A percentile compares a stretch with the other conserved stretches of the same genome.
Evolutionary conservation across 192 early-diverging fungal genomes (phyloP).

Genomic region (Chytriomyces hyalinus): DNA sequence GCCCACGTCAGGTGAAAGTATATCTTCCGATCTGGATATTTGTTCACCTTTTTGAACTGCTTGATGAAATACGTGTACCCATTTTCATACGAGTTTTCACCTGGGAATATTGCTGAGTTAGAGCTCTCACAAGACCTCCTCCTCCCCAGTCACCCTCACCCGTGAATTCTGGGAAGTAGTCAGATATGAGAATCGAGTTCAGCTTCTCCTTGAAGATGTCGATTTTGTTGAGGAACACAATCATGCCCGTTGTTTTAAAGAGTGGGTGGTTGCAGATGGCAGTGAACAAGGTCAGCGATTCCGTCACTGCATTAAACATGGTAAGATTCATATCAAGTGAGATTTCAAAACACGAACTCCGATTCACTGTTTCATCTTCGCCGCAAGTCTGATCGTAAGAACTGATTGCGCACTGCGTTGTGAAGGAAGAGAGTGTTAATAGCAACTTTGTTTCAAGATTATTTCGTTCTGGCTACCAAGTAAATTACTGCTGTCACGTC

Average conservation of each 20-base stretch:
- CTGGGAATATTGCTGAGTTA: background rate
- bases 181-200: conserved; percentile 43
- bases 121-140: background rate
- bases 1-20: conserved; percentile 61
- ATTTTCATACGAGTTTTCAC: conserved; percentile 45
- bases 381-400: conserved; percentile 62
- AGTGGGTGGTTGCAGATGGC: conserved; percentile 48
- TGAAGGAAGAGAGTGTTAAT: too few relatives aligned
- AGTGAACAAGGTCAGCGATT: conserved; percentile 40
- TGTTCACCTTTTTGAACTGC: conserved; percentile 45
- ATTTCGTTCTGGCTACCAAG: conserved; percentile 43
- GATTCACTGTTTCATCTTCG: conserved; percentile 59
- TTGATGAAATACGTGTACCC: conserved; percentile 50
- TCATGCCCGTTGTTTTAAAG: conserved; percentile 53
- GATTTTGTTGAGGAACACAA: conserved; percentile 70
- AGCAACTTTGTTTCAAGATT: too few relatives aligned
- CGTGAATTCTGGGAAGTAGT: conserved; percentile 61
- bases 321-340: background rate
- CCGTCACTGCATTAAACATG: conserved; percentile 38
- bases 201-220: conserved; percentile 64
- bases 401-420: conserved; percentile 35
- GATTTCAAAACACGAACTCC: conserved; percentile 34
- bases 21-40: conserved; percentile 47
- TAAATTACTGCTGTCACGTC: conserved; percentile 68
- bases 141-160: conserved; percentile 17